Percentiles rank a stretch among this genome's conserved stretches.
phyloP scores from a whole-genome alignment of 805 yeast species.

The Schwanniomyces occidentalis region DNA sequence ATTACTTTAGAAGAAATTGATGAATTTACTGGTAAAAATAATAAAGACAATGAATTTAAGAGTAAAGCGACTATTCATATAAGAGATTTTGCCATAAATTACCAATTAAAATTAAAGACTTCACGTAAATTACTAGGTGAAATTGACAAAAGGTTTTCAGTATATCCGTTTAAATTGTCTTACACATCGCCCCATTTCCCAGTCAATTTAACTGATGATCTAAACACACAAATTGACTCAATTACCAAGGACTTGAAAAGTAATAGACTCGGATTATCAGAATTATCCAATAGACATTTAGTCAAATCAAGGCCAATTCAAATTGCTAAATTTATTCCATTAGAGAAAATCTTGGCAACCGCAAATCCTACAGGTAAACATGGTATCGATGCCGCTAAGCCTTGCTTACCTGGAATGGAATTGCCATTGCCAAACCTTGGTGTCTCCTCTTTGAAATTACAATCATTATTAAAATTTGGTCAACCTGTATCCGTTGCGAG shows the following conservation, averaged over 20 bases:
- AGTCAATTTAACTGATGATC: constrained; percentile 38
- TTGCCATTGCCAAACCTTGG: constrained; percentile 75
- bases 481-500: constrained; percentile 69
- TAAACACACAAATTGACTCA: constrained; percentile 40
- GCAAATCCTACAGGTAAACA: constrained; percentile 67
- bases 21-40: constrained; percentile 61
- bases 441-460: constrained; percentile 65
- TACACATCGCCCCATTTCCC: constrained; percentile 69
- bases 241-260: constrained; percentile 58
- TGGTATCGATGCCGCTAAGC: constrained; percentile 67
- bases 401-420: constrained; percentile 71
- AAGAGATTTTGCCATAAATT: constrained; percentile 83
- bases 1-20: constrained; percentile 69
- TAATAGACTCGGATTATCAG: constrained; percentile 74
- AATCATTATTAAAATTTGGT: constrained; percentile 50
- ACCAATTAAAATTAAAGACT: constrained; percentile 72
- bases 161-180: constrained; percentile 87
- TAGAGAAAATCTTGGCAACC: constrained; percentile 59
- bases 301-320: constrained; percentile 73
- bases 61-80: constrained; percentile 72
- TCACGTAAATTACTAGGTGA: constrained; percentile 69
- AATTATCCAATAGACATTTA: constrained; percentile 76
- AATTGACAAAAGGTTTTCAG: constrained; percentile 75
- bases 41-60: constrained; percentile 49
- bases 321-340: constrained; percentile 71